These are phyloP conservation scores for Amaranthus cruentus DNA, from an alignment of 148 eudicot genomes.

Conservation along the genomic window DNA sequence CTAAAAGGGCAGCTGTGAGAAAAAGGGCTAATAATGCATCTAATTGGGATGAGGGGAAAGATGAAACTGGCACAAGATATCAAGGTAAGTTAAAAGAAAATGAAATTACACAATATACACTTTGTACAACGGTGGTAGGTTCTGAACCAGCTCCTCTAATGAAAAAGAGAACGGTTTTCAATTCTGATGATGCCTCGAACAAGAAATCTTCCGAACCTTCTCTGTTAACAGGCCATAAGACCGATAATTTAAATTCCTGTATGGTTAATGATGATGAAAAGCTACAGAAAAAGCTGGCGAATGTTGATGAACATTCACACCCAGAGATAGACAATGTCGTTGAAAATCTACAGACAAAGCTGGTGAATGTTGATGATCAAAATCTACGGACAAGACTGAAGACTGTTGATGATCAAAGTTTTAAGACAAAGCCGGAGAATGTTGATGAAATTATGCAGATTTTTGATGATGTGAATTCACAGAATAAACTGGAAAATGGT, in stretches of 20 bases:
- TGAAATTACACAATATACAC: neutral
- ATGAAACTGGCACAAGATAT: neutral
- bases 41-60: neutral
- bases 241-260: neutral
- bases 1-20: neutral
- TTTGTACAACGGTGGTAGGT: neutral
- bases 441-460: too few species aligned
- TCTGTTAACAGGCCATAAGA: neutral
- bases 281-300: neutral
- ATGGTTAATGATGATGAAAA: neutral
- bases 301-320: too few species aligned
- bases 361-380: neutral
- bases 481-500: neutral
- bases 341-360: slow-evolving; percentile 1
- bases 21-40: neutral
- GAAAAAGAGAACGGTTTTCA: slow-evolving; percentile 1
- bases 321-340: too few species aligned
- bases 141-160: neutral
- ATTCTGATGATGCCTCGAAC: neutral
- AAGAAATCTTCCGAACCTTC: neutral
- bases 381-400: neutral
- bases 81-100: neutral
- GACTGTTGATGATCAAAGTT: too few species aligned
- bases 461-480: too few species aligned
- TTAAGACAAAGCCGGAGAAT: too few species aligned